phyloP scores from a whole-genome alignment of 306 rosid species.

The Lathyrus sativus region DNA sequence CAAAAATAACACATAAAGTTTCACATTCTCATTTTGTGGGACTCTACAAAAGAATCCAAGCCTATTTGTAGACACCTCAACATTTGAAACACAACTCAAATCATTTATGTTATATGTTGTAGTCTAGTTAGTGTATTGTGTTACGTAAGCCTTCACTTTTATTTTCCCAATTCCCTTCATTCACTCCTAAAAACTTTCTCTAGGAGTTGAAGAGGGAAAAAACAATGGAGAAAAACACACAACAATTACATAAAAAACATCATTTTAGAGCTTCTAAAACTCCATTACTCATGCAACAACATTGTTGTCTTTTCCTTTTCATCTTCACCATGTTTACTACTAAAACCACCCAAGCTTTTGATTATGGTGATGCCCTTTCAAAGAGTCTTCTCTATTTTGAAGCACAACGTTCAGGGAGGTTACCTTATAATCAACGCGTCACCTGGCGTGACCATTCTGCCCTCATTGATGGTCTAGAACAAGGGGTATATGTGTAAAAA shows the following conservation, averaged over 20 bases:
- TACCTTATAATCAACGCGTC: conserved; percentile 93
- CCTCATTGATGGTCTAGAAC: conserved; percentile 92
- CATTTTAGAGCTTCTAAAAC: conserved; percentile 33
- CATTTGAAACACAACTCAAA: conserved; percentile 40
- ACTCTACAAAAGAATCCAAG: conserved; percentile 32
- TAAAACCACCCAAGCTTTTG: conserved; percentile 44
- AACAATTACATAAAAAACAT: conserved; percentile 8
- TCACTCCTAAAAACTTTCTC: conserved; percentile 50
- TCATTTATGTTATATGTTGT: neutral
- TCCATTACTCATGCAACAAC: conserved; percentile 21
- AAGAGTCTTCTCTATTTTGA: conserved; percentile 94
- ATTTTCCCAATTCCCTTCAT: conserved; percentile 46
- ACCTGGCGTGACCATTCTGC: conserved; percentile 94
- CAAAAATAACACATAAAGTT: neutral
- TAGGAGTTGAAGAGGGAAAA: conserved; percentile 52
- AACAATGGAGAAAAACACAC: conserved; percentile 40
- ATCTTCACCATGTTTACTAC: conserved; percentile 37
- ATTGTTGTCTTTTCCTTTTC: conserved; percentile 43
- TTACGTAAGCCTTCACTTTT: conserved; percentile 5
- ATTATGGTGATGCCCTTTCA: conserved; percentile 78
- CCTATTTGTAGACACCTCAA: conserved; percentile 41
- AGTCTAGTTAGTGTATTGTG: neutral
- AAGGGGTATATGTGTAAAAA: conserved; percentile 51
- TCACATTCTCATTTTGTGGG: conserved; percentile 48
- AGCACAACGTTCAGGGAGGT: conserved; percentile 90